Evolutionary conservation across 2,329 filamentous ascomycete genomes (phyloP).

Genomic region (Colletotrichum caudatum): DNA sequence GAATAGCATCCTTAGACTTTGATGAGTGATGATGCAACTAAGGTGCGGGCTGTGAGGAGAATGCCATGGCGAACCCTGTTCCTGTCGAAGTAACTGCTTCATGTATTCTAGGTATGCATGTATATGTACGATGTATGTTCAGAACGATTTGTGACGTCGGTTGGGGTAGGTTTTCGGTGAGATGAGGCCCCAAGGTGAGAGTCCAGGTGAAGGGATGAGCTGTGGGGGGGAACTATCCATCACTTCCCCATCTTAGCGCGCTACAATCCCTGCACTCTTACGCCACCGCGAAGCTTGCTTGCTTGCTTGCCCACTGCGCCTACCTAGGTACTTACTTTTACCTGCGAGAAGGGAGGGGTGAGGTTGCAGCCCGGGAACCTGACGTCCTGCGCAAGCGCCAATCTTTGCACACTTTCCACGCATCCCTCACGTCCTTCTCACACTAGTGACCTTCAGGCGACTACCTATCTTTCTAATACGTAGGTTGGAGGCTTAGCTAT

Average conservation of each 20-base stretch:
- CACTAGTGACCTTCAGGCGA: not conserved
- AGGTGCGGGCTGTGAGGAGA: not conserved
- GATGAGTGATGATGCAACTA: not conserved
- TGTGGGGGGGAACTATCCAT: not conserved
- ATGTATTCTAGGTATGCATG: not conserved
- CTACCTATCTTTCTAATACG: not conserved
- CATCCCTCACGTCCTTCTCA: conserved; percentile 3
- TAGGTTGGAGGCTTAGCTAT: conserved; percentile 1
- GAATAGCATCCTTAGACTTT: not conserved
- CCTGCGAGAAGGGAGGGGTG: conserved; percentile 6
- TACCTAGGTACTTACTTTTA: not conserved
- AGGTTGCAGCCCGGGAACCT: conserved; percentile 2
- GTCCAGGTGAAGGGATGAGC: not conserved
- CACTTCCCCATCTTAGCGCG: conserved; percentile 8
- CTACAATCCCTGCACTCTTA: conserved; percentile 27
- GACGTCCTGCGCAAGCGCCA: conserved; percentile 15
- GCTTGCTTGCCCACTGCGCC: not conserved
- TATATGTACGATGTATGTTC: too few relatives aligned
- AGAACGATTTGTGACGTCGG: not conserved
- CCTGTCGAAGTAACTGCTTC: not conserved
- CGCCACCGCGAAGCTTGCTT: conserved; percentile 33
- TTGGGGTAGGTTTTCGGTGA: not conserved
- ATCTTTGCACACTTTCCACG: not conserved
- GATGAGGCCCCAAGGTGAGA: conserved; percentile 11
- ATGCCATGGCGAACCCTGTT: not conserved